Percentiles rank a stretch among this genome's conserved stretches.
These are phyloP conservation scores for Arthrobotrys entomopaga DNA, from an alignment of 2,329 filamentous ascomycete species.

Conservation along the genomic window DNA sequence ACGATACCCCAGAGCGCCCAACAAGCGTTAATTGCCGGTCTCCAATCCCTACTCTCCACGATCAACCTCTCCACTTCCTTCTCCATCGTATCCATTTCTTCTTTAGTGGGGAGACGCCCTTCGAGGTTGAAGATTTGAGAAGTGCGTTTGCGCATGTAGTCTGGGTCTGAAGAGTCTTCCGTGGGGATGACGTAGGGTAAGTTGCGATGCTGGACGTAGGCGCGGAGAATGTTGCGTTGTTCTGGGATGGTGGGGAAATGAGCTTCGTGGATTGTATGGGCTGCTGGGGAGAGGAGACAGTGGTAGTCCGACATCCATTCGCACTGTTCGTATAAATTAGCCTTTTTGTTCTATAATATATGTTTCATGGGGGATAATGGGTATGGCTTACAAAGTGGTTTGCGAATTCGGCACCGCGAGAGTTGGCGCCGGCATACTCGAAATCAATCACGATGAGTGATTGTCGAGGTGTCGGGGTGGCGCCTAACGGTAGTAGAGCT, in stretches of 20 bases:
- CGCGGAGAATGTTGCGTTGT: constrained; percentile 83
- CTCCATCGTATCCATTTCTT: constrained; percentile 74
- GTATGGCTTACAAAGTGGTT: constrained; percentile 81
- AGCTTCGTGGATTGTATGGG: constrained; percentile 70
- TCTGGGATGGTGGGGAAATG: constrained; percentile 82
- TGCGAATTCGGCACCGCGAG: constrained; percentile 87
- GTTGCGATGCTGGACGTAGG: constrained; percentile 83
- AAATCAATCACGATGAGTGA: constrained; percentile 88
- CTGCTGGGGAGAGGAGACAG: constrained; percentile 72
- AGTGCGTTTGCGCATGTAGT: constrained; percentile 59
- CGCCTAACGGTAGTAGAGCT: constrained; percentile 66
- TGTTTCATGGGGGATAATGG: background rate
- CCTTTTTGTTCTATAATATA: background rate
- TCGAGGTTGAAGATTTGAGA: constrained; percentile 81
- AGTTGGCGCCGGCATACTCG: constrained; percentile 92
- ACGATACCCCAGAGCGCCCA: constrained; percentile 98
- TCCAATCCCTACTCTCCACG: constrained; percentile 84
- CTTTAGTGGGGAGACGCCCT: constrained; percentile 67
- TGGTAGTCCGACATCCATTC: constrained; percentile 99
- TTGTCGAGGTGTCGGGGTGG: constrained; percentile 59
- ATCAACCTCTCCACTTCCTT: constrained; percentile 75
- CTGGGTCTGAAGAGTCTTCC: constrained; percentile 61
- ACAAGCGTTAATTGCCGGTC: constrained; percentile 83
- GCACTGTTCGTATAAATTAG: constrained; percentile 64
- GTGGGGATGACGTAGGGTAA: constrained; percentile 64